phyloP scores from a whole-genome alignment of 1,284 basidiomycete genomes.

The Trichosporon asahii region DNA sequence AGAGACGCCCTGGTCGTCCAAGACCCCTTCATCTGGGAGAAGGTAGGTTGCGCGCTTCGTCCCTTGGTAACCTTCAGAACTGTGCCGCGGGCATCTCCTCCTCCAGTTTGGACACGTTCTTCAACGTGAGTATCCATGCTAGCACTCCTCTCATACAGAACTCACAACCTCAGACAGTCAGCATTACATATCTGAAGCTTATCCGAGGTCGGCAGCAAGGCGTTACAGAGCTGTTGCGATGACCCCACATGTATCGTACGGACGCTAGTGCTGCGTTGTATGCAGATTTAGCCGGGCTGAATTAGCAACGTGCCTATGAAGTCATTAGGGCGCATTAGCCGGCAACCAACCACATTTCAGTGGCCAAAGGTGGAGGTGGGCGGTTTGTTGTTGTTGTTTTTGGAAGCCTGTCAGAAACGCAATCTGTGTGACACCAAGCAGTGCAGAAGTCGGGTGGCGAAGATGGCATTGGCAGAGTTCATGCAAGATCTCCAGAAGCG shows the following conservation, averaged over 20 bases:
- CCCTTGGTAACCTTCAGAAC: constrained; percentile 21
- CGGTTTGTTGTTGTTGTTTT: neutral
- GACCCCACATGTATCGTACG: neutral
- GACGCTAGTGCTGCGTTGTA: neutral
- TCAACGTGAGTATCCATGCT: constrained; percentile 14
- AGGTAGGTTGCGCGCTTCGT: constrained; percentile 32
- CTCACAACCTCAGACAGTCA: neutral
- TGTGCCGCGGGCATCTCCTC: constrained; percentile 25
- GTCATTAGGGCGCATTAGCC: neutral
- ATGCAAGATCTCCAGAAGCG: neutral
- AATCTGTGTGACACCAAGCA: neutral
- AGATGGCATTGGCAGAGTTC: neutral
- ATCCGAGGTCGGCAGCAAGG: neutral
- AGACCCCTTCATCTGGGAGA: constrained; percentile 51
- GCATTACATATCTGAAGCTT: neutral
- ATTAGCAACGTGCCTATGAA: neutral
- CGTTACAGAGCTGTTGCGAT: neutral
- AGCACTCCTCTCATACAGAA: neutral
- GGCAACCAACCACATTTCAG: neutral
- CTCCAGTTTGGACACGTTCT: constrained; percentile 8
- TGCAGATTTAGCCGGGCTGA: neutral
- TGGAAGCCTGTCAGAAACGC: neutral
- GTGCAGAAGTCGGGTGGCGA: neutral
- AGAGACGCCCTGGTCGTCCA: constrained; percentile 40
- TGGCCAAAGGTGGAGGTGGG: constrained; percentile 4